Evolutionary conservation across 306 rosid genomes (phyloP), one percentile per base, ranked within the genome.

Genomic region (Elaeagnus macrophylla): DNA sequence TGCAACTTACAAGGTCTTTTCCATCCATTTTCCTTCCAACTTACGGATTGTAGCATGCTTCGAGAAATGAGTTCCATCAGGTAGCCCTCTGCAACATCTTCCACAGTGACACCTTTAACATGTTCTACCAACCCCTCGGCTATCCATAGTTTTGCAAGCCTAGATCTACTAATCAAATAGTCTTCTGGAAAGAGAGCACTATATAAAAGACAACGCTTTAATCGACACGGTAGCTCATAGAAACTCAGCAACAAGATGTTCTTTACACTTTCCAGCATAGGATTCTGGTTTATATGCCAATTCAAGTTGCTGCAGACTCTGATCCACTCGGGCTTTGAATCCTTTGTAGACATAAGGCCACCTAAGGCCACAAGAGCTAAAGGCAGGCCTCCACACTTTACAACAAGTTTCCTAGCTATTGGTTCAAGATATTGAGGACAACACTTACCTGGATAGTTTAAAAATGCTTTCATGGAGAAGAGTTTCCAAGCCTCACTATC

Each of bases 401-500:
- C 38, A 12, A 64, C 37, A 53, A 57, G 54, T 12, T 16, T 10
- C 40, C 17, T 15, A 18, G 65, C 72, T 25, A 36, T 11, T 16
- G n/a, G 10, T 37, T 51, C 18, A 51, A 67, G 48, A 39, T 57
- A 48, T 3, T 3, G 1, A 2, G 72, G 72, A 56, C 65, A 67
- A 37, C 7, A 7, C 6, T 44, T 51, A 10, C 18, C 10, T 14
- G 36, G 54, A 38, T 18, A 16, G 44, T 35, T 17, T 6, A 57
- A 61, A 60, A 61, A 71, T 37, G 58, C 53, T 43, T 71, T 71
- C 53, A 5, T 51, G 42, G 70, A 58, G 56, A 59, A 71, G 2
- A 64, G 57, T 7, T 35, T 25, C 76, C 71, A 59, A 5, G 71
- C n/a, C n/a, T n/a, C n/a, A n/a, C n/a, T n/a, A n/a, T n/a, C n/a